Conservation (phyloP, 2,329 filamentous ascomycete species). For the Penicillium sp. region DNA sequence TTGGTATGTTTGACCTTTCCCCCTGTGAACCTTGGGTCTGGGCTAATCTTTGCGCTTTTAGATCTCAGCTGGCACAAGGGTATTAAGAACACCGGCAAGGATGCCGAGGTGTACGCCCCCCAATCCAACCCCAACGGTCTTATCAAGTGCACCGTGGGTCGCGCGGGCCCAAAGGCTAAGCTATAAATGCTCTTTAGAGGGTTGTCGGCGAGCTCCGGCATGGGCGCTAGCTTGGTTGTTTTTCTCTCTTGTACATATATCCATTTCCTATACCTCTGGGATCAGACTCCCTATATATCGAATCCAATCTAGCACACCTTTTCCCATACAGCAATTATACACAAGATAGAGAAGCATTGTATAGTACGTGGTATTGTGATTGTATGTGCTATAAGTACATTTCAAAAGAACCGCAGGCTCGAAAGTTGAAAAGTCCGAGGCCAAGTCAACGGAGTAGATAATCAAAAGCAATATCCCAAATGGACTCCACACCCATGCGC, state of each 20-base stretch:
- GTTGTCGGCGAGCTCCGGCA: conserved; percentile 7
- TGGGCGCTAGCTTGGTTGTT: conserved; percentile 1
- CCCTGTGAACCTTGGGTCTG: background rate
- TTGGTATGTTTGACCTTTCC: conserved; percentile 50
- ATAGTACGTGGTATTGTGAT: conserved; percentile 17
- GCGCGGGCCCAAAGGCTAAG: conserved; percentile 35
- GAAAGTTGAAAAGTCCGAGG: conserved; percentile 9
- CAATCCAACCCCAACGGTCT: conserved; percentile 92
- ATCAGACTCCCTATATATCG: background rate
- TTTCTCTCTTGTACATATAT: conserved; percentile 24
- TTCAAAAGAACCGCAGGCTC: conserved; percentile 13
- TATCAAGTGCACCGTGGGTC: conserved; percentile 82
- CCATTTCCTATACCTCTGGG: conserved; percentile 25
- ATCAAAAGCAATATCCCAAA: conserved; percentile 25
- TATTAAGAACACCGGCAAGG: conserved; percentile 88
- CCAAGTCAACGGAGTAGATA: conserved; percentile 13
- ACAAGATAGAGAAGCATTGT: background rate
- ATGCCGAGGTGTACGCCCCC: conserved; percentile 93
- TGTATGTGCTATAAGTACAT: conserved; percentile 26
- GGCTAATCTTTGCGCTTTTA: conserved; percentile 37
- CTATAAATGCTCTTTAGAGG: conserved; percentile 25
- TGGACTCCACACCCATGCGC: conserved; percentile 45
- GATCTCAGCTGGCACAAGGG: conserved; percentile 97
- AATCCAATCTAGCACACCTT: background rate
- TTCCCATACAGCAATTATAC: background rate